Percentiles rank a stretch among this genome's conserved stretches.
These are phyloP conservation scores for Venturia carpophila DNA, from an alignment of 2,329 filamentous ascomycete genomes.

Conservation along the genomic window DNA sequence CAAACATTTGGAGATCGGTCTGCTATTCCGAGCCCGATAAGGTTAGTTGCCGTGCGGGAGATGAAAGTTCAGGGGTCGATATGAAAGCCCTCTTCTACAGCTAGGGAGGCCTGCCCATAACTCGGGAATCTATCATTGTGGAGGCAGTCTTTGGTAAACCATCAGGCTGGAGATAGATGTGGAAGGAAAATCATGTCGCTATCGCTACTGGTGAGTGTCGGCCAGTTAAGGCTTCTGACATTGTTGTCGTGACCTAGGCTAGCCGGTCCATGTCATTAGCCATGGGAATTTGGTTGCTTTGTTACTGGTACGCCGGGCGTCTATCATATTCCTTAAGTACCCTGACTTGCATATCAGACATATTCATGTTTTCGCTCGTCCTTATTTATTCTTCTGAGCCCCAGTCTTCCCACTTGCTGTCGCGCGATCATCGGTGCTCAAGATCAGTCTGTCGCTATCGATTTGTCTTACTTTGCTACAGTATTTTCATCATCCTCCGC, in stretches of 20 bases:
- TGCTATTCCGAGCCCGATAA: neutral
- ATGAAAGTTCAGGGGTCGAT: neutral
- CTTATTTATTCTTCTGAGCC: too few species aligned
- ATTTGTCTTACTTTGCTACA: neutral
- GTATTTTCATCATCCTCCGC: neutral
- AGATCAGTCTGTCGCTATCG: neutral
- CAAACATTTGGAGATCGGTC: neutral
- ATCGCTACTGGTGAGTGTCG: neutral
- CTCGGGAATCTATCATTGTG: neutral
- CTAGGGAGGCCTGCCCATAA: neutral
- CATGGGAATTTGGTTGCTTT: neutral
- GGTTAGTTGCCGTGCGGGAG: conserved; percentile 4
- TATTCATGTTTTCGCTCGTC: too few species aligned
- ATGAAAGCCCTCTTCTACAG: neutral
- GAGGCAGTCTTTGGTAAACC: neutral
- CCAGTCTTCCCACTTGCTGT: too few species aligned
- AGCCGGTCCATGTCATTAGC: neutral
- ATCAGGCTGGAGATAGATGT: neutral
- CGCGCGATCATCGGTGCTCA: neutral
- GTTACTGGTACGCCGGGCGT: too few species aligned
- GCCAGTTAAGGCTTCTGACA: neutral
- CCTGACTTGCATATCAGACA: neutral
- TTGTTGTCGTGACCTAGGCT: neutral
- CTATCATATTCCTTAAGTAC: neutral
- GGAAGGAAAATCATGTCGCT: neutral